Percentiles rank a stretch among this genome's conserved stretches.
phyloP scores from a whole-genome alignment of 495 filamentous ascomycete genomes.

The Daldinia caldariorum region DNA sequence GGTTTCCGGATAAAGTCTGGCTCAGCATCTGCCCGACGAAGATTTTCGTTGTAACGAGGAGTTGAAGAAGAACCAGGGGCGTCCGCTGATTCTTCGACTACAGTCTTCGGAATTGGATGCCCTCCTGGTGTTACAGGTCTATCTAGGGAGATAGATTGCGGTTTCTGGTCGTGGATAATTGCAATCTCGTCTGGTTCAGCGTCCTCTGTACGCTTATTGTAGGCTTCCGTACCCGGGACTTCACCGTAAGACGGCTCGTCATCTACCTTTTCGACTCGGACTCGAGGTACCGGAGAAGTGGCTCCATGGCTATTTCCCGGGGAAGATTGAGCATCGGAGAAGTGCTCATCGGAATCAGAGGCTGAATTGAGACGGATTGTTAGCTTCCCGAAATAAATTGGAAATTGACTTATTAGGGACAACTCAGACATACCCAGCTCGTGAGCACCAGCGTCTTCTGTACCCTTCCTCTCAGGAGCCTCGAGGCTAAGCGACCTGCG shows the following conservation, averaged over 20 bases:
- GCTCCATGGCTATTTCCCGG: constrained; percentile 61
- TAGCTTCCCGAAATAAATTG: constrained; percentile 9
- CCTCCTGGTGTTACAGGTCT: constrained; percentile 53
- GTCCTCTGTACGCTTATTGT: constrained; percentile 78
- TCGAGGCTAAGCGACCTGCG: constrained; percentile 61
- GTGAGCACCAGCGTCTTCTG: constrained; percentile 82
- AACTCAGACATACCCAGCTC: constrained; percentile 71
- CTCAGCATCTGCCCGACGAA: constrained; percentile 56
- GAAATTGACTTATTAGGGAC: constrained; percentile 1
- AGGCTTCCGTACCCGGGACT: constrained; percentile 83
- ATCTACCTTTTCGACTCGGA: constrained; percentile 81
- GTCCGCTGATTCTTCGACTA: constrained; percentile 60
- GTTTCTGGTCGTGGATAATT: constrained; percentile 59
- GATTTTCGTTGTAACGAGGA: constrained; percentile 50
- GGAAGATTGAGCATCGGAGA: constrained; percentile 87
- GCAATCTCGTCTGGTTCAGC: constrained; percentile 80
- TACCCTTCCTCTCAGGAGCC: constrained; percentile 71
- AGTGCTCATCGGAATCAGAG: constrained; percentile 86
- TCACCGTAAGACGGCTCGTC: constrained; percentile 79
- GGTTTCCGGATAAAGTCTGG: constrained; percentile 61
- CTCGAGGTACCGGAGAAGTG: constrained; percentile 76
- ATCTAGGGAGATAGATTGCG: constrained; percentile 40
- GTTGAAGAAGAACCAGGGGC: constrained; percentile 52
- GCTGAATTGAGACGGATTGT: constrained; percentile 48
- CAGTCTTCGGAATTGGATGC: constrained; percentile 59